Evolutionary conservation across 1,284 basidiomycete species (phyloP), one percentile per base, ranked within the genome.

Genomic region (Moesziomyces sp.): DNA sequence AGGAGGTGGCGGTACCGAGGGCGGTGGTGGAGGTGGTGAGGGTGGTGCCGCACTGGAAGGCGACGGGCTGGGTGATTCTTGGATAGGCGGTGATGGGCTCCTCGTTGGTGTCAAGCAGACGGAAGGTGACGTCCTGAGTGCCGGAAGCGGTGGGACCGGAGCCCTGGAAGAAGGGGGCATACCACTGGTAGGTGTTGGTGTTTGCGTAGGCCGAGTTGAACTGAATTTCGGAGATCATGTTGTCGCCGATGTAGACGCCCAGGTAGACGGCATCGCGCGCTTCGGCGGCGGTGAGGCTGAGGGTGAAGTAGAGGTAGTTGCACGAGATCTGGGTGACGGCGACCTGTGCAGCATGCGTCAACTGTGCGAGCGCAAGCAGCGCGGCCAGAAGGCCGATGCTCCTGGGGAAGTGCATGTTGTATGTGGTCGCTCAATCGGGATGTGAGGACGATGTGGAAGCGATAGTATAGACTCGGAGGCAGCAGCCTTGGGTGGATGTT

Each of bases 31-130:
- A 54, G 21, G 61, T 61, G 38, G 55, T 59, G 47, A 74, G 21
- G 26, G 54, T 58, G 28, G 66, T 57, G 42, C 66, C 66, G 34
- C 72, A 74, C 42, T 64, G 52, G 63, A 74, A 74, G 44, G 52
- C 59, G 59, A 74, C 9, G 1, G 54, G 40, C 34, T 64, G 56
- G 2, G 60, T 61, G 53, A 74, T 45, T 21, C 62, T 14, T 13
- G 46, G 3, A 21, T 46, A 69, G 23, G 58, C 45, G 34, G 66
- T 11, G 45, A 74, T 40, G 45, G 48, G 13, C 0, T 46, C 40
- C n/a, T 62, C 63, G 35, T 49, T 44, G 2, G 24, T 26, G 38
- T 70, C 72, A 34, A 74, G 55, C 19, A 70, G 58, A 18, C 43
- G 57, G 53, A 74, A 74, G 23, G 52, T 50, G 35, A 74, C 49